Evolutionary conservation across 371 early-diverging fungal genomes (phyloP).

Genomic region (Syncephalastrum contaminatum): DNA sequence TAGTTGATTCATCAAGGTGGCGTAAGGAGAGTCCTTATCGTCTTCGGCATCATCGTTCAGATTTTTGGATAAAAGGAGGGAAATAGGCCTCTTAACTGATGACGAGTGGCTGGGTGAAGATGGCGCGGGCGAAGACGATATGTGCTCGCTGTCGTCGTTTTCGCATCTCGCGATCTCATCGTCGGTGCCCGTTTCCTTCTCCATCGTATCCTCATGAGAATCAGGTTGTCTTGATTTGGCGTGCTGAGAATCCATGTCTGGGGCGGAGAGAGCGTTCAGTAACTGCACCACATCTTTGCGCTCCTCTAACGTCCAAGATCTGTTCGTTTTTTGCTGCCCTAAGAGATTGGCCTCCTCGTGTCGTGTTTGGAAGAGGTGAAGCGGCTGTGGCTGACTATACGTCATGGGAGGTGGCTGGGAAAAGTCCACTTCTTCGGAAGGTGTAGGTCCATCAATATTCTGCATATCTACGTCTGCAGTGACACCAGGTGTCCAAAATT

Average conservation of each 20-base stretch:
- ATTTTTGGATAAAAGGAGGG: too few species aligned
- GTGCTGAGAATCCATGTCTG: constrained; percentile 2
- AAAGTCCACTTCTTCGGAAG: constrained; percentile 22
- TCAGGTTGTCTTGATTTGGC: background rate
- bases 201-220: background rate
- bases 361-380: constrained; percentile 25
- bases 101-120: too few species aligned
- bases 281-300: constrained; percentile 32
- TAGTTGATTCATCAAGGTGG: constrained; percentile 11
- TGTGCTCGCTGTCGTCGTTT: background rate
- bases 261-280: constrained; percentile 36
- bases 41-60: constrained; percentile 6
- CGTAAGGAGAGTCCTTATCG: constrained; percentile 20
- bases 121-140: background rate
- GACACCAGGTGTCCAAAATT: constrained; percentile 16
- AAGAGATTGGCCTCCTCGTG: constrained; percentile 5
- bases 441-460: constrained; percentile 10
- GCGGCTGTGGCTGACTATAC: constrained; percentile 14
- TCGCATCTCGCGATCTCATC: background rate
- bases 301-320: constrained; percentile 14
- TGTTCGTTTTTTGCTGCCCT: constrained; percentile 7
- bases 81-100: too few species aligned
- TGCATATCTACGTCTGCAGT: constrained; percentile 1
- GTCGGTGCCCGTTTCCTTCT: background rate
- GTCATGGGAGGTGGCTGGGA: background rate